Evolutionary conservation across 1,284 basidiomycete species (phyloP), one percentile per base, ranked within the genome.

Genomic region (Fistulina hepatica): DNA sequence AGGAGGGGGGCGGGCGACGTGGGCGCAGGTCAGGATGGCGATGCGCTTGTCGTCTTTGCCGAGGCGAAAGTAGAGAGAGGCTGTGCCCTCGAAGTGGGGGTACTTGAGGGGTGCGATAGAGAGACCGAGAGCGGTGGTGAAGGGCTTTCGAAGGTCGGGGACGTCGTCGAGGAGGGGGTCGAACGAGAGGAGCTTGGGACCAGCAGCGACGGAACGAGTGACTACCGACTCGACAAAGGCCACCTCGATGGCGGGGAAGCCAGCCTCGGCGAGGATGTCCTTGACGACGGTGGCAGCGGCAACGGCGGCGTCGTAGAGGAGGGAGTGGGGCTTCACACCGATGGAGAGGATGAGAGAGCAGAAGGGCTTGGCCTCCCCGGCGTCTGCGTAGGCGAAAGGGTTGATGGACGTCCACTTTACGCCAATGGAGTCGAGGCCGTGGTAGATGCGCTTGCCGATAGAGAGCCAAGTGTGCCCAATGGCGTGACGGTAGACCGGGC

Each of bases 71-170:
- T 51, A 65, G 37, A 64, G 40, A 36, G 42, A 50, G 12, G 48
- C 54, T 2, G 59, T 63, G 34, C 61, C 61, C 43, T 60, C 54
- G 34, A 35, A 45, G 40, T 54, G 32, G 31, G 59, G 57, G 11
- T 20, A 37, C 31, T 47, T 46, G 20, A 42, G 43, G 25, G 55
- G 44, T 21, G 55, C 50, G 40, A 64, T 58, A 3, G 41, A 37
- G 34, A 64, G 48, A 39, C 61, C 57, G 30, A 64, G 60, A 15
- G 53, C 39, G 43, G 51, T 33, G n/a, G 58, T 57, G 47, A 64
- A 57, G 11, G 54, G 55, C 32, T 51, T 52, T 33, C 53, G 47
- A 15, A 58, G 34, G 1, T 52, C 50, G 33, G 47, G 26, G 40
- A 51, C 38, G 24, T 39, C 12, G 44, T 58, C 50, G 21, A 43